These are phyloP conservation scores for Trichoderma endophyticum DNA, from an alignment of 2,329 filamentous ascomycete species.

Conservation along the genomic window DNA sequence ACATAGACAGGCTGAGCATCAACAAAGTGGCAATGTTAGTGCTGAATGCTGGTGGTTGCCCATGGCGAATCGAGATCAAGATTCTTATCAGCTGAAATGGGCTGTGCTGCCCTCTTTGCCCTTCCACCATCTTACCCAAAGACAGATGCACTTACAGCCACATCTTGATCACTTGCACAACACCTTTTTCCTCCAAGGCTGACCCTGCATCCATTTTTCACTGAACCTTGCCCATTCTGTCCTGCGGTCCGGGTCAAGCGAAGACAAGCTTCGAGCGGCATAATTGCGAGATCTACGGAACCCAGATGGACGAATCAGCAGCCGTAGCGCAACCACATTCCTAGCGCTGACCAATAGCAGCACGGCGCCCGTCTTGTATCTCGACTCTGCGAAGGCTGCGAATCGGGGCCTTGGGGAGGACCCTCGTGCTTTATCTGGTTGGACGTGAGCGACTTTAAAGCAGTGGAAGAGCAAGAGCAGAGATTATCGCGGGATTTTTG, in stretches of 20 bases:
- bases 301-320: slow-evolving; percentile 22
- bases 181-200: not conserved
- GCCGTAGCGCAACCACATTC: slow-evolving; percentile 22
- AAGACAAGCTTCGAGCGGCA: not conserved
- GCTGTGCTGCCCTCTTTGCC: not conserved
- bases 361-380: not conserved
- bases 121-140: not conserved
- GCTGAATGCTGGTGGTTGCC: not conserved
- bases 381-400: not conserved
- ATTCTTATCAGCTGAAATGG: not conserved
- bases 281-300: not conserved
- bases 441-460: not conserved
- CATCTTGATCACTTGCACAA: not conserved
- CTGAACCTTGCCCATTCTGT: not conserved
- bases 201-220: not conserved
- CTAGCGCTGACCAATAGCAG: slow-evolving; percentile 18
- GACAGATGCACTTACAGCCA: not conserved
- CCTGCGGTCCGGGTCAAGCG: not conserved
- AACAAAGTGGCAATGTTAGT: not conserved
- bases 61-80: not conserved
- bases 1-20: not conserved
- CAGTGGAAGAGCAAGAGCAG: not conserved
- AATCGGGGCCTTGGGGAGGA: slow-evolving; percentile 2
- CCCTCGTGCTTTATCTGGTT: slow-evolving; percentile 20
- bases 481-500: not conserved